Evolutionary conservation across 2,329 filamentous ascomycete species (phyloP).

Genomic region (Aspergillus spinulosporus): DNA sequence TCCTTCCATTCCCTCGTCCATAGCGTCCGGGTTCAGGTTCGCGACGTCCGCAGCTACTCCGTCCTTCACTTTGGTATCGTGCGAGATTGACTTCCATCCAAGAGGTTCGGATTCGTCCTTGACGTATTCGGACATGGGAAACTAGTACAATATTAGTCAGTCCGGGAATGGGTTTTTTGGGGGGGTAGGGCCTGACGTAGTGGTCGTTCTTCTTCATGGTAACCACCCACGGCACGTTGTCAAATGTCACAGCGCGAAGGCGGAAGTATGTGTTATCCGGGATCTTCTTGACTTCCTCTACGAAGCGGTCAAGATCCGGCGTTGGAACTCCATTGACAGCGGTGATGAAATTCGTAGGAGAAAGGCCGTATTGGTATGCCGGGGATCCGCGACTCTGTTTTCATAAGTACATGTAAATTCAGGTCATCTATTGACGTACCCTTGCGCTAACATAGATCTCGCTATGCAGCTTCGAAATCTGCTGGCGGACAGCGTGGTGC

Average conservation of each 20-base stretch:
- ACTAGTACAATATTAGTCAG: constrained; percentile 39
- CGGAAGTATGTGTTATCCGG: constrained; percentile 98
- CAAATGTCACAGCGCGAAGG: constrained; percentile 94
- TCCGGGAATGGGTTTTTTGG: not conserved
- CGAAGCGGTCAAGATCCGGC: constrained; percentile 76
- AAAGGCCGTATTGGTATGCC: constrained; percentile 84
- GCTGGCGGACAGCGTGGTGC: constrained; percentile 93
- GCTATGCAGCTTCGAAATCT: constrained; percentile 93
- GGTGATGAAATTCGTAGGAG: constrained; percentile 96
- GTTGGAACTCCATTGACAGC: constrained; percentile 90
- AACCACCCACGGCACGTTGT: constrained; percentile 98
- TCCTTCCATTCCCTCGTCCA: constrained; percentile 45
- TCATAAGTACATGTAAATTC: constrained; percentile 10
- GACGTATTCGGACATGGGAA: constrained; percentile 65
- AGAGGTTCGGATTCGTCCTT: constrained; percentile 55
- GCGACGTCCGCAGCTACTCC: constrained; percentile 40
- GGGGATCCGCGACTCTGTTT: constrained; percentile 70
- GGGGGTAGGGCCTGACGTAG: constrained; percentile 56
- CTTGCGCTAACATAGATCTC: constrained; percentile 94
- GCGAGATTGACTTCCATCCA: constrained; percentile 60
- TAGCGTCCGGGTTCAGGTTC: constrained; percentile 49
- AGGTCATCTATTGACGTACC: constrained; percentile 31
- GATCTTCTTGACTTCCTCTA: constrained; percentile 79
- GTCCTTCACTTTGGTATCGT: constrained; percentile 46
- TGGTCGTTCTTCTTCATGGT: constrained; percentile 99